A percentile compares a stretch with the other conserved stretches of the same genome.
Evolutionary conservation across 2,329 filamentous ascomycete genomes (phyloP).

Genomic region (Aspergillus pseudotamarii): DNA sequence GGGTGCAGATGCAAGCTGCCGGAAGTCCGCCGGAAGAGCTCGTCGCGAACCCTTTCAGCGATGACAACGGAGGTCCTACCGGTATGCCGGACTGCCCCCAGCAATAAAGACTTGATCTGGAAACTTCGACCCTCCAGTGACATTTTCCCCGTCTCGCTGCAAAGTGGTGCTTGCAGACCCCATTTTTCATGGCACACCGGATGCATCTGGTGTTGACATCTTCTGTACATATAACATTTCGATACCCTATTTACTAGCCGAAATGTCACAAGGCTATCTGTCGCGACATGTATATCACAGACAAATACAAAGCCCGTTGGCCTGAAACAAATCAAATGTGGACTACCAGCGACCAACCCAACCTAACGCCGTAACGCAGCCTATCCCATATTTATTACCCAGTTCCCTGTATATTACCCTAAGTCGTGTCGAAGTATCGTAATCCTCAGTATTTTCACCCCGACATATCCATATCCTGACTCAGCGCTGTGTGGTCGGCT

Average conservation of each 20-base stretch:
- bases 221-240: conserved; percentile 28
- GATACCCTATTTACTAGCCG: conserved; percentile 33
- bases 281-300: background rate
- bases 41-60: conserved; percentile 60
- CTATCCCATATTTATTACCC: background rate
- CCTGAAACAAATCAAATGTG: background rate
- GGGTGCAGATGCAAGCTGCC: conserved; percentile 85
- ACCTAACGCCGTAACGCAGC: conserved; percentile 5
- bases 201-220: conserved; percentile 12
- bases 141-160: conserved; percentile 12
- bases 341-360: conserved; percentile 2
- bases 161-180: background rate
- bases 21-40: conserved; percentile 89
- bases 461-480: conserved; percentile 43
- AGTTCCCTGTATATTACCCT: background rate
- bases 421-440: background rate
- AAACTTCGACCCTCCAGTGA: background rate
- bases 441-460: background rate
- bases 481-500: conserved; percentile 40
- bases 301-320: background rate
- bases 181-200: background rate
- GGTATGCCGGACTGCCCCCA: conserved; percentile 64
- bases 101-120: conserved; percentile 49
- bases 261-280: conserved; percentile 6
- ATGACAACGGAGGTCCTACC: conserved; percentile 74